Conservation (phyloP, 768 basidiomycete species). For the Mycena galericulata region DNA sequence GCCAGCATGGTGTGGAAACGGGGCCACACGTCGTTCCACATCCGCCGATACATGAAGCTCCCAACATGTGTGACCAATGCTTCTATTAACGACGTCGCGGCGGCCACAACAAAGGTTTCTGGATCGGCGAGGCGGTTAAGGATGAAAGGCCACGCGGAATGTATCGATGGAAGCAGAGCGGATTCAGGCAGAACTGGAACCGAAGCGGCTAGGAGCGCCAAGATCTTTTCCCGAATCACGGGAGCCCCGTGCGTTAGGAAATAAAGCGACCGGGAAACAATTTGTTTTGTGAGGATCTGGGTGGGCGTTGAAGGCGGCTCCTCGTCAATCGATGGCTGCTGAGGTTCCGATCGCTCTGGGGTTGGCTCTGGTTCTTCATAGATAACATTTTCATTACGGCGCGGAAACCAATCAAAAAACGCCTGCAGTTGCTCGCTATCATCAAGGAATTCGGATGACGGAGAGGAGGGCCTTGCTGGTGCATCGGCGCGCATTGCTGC, state of each 20-base stretch:
- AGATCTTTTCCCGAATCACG: constrained; percentile 85
- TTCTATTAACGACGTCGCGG: constrained; percentile 81
- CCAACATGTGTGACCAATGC: constrained; percentile 77
- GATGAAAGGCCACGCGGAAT: constrained; percentile 95
- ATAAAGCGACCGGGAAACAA: constrained; percentile 87
- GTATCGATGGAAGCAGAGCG: constrained; percentile 85
- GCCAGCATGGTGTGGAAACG: constrained; percentile 73
- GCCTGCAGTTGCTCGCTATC: constrained; percentile 56
- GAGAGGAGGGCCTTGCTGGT: constrained; percentile 32
- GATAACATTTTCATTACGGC: constrained; percentile 52
- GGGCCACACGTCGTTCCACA: constrained; percentile 97
- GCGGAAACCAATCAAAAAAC: constrained; percentile 76
- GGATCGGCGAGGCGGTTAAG: constrained; percentile 82
- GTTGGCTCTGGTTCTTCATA: constrained; percentile 49
- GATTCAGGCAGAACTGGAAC: constrained; percentile 79
- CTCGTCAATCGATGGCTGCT: constrained; percentile 53
- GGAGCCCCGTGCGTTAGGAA: constrained; percentile 94
- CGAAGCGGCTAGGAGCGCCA: constrained; percentile 79
- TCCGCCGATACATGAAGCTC: constrained; percentile 84
- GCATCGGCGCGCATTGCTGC: constrained; percentile 38
- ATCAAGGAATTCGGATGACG: constrained; percentile 36
- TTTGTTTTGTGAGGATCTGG: constrained; percentile 84
- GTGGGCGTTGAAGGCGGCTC: constrained; percentile 71
- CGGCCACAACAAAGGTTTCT: constrained; percentile 84
- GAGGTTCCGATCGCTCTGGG: constrained; percentile 30